Conservation (phyloP, 2,329 filamentous ascomycete species). For the Botrytis medusae region DNA sequence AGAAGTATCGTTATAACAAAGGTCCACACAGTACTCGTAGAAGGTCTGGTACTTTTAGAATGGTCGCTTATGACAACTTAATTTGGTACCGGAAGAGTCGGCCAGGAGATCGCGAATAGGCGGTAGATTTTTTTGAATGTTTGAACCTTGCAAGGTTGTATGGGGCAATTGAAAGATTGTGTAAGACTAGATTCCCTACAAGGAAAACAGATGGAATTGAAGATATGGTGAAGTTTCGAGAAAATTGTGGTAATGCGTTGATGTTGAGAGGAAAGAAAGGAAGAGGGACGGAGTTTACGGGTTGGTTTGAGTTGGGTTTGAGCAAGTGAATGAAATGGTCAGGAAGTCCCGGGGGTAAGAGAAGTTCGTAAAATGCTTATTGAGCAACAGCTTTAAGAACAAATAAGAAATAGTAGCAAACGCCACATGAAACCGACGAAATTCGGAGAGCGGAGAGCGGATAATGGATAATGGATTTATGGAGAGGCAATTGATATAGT, state of each 20-base stretch:
- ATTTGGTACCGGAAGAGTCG: conserved; percentile 23
- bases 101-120: conserved; percentile 20
- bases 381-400: conserved; percentile 7
- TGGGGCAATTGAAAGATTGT: conserved; percentile 1
- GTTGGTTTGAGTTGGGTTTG: not conserved
- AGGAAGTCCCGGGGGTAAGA: not conserved
- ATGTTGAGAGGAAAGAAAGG: conserved; percentile 8
- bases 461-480: not conserved
- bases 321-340: conserved; percentile 1
- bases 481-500: not conserved
- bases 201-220: no score
- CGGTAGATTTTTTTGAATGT: not conserved
- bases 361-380: conserved; percentile 20
- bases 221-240: not conserved
- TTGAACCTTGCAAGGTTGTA: conserved; percentile 16
- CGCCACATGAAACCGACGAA: conserved; percentile 21
- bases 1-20: conserved; percentile 14
- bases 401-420: conserved; percentile 10
- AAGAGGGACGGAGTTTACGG: conserved; percentile 6
- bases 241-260: not conserved
- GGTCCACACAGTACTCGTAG: conserved; percentile 8
- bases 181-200: not conserved
- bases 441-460: not conserved
- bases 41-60: conserved; percentile 18
- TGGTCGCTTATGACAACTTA: conserved; percentile 22